Evolutionary conservation across 129 eudicot species (phyloP).

Genomic region (Arctium minus): DNA sequence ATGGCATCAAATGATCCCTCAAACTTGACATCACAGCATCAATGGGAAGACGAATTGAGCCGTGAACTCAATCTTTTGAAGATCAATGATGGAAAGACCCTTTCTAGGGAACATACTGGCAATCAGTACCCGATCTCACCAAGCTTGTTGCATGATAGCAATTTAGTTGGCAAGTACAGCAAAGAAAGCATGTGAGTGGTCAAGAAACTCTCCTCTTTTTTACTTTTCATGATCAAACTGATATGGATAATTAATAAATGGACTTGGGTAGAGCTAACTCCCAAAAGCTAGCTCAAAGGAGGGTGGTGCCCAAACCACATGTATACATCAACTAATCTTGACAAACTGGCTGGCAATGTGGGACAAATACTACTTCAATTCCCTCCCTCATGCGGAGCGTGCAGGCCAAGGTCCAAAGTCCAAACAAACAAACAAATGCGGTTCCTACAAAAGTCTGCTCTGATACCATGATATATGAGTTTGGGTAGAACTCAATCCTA

Average conservation of each 20-base stretch:
- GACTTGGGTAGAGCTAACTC: too few species aligned
- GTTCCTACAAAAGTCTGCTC: too few species aligned
- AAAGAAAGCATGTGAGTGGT: slow-evolving; percentile 65
- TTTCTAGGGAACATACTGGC: slow-evolving; percentile 47
- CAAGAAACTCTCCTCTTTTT: neutral
- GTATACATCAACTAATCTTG: too few species aligned
- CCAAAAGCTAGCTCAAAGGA: too few species aligned
- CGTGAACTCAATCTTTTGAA: slow-evolving; percentile 64
- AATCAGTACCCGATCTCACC: slow-evolving; percentile 62
- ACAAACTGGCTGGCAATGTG: too few species aligned
- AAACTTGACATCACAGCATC: slow-evolving; percentile 40
- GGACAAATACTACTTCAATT: too few species aligned
- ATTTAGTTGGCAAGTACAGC: slow-evolving; percentile 40
- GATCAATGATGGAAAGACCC: slow-evolving; percentile 40
- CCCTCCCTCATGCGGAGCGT: too few species aligned
- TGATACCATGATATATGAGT: too few species aligned
- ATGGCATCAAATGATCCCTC: slow-evolving; percentile 30
- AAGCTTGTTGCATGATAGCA: slow-evolving; percentile 78
- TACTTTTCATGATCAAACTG: neutral
- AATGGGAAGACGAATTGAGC: slow-evolving; percentile 79
- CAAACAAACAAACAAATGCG: too few species aligned
- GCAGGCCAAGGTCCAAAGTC: too few species aligned
- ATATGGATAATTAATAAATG: neutral
- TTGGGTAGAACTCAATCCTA: too few species aligned
- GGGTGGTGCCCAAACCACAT: too few species aligned